Conservation (phyloP, 2,329 filamentous ascomycete species). For the Exophiala sideris region DNA sequence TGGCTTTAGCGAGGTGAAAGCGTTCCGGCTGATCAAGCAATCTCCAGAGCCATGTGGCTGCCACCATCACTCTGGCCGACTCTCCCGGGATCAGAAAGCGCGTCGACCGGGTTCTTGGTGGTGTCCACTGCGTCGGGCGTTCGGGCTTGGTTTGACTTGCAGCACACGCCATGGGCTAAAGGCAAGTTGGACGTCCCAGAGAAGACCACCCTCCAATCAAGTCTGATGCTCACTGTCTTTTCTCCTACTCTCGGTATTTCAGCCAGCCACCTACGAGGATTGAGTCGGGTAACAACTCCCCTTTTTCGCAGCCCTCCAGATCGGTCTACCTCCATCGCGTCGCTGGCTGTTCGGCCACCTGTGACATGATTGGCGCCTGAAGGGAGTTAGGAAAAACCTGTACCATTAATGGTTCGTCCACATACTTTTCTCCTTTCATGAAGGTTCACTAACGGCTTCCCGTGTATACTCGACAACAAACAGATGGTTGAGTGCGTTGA, state of each 20-base stretch:
- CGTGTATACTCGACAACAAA: too few species aligned
- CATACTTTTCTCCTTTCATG: too few species aligned
- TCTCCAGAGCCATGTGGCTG: slow-evolving; percentile 29
- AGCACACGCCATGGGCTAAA: too few species aligned
- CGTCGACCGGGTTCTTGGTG: too few species aligned
- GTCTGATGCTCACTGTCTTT: neutral
- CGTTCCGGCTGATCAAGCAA: slow-evolving; percentile 21
- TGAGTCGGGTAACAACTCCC: slow-evolving; percentile 1
- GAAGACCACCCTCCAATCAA: neutral
- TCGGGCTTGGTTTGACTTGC: too few species aligned
- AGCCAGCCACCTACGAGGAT: slow-evolving; percentile 15
- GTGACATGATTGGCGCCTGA: neutral
- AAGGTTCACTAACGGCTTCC: too few species aligned
- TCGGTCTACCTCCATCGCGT: slow-evolving; percentile 5
- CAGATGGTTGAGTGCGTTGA: too few species aligned
- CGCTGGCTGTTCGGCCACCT: slow-evolving; percentile 13
- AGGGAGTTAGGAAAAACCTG: too few species aligned
- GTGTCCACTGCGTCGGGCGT: too few species aligned
- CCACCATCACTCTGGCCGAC: slow-evolving; percentile 19
- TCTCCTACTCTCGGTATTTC: slow-evolving; percentile 12
- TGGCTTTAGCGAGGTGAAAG: slow-evolving; percentile 3
- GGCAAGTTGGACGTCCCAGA: too few species aligned
- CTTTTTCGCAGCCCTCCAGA: neutral
- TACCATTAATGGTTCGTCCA: too few species aligned
- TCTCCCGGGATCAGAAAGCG: neutral